These are phyloP conservation scores for Macrophomina pseudophaseolina DNA, from an alignment of 2,329 filamentous ascomycete species.

Conservation along the genomic window DNA sequence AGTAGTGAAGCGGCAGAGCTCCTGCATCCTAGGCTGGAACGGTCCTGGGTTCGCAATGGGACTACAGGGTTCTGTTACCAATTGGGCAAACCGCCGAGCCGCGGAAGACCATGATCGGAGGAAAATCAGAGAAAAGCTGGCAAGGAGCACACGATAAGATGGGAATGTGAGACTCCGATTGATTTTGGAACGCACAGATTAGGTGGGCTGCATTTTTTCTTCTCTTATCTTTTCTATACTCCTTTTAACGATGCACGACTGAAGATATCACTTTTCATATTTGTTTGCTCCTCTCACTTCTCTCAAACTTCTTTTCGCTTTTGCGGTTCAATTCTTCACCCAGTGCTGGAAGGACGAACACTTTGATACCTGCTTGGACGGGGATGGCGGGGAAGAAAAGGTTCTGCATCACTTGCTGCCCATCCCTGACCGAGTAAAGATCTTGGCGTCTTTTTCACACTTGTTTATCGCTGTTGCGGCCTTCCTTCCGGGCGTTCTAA, in stretches of 20 bases:
- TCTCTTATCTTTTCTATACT: conserved; percentile 12
- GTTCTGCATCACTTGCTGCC: neutral
- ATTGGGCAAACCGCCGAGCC: neutral
- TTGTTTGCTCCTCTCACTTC: conserved; percentile 5
- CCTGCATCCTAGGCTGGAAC: neutral
- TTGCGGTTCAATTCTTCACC: neutral
- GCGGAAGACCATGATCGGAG: neutral
- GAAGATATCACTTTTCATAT: conserved; percentile 20
- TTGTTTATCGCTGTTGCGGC: neutral
- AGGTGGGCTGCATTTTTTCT: conserved; percentile 22
- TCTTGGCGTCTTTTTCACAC: neutral
- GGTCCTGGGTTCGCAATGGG: neutral
- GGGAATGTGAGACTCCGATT: conserved; percentile 7
- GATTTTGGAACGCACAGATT: conserved; percentile 19
- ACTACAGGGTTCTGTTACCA: neutral
- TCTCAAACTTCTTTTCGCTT: neutral
- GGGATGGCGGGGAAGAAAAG: neutral
- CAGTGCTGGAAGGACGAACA: neutral
- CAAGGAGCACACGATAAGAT: conserved; percentile 6
- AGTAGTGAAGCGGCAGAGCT: neutral
- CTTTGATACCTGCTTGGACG: conserved; percentile 11
- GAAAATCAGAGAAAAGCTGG: conserved; percentile 4
- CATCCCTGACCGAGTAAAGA: neutral
- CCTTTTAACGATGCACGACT: conserved; percentile 19
- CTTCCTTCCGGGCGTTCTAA: conserved; percentile 17